Evolutionary conservation across 805 yeast species (phyloP).

Genomic region (Kregervanrija delftensis): DNA sequence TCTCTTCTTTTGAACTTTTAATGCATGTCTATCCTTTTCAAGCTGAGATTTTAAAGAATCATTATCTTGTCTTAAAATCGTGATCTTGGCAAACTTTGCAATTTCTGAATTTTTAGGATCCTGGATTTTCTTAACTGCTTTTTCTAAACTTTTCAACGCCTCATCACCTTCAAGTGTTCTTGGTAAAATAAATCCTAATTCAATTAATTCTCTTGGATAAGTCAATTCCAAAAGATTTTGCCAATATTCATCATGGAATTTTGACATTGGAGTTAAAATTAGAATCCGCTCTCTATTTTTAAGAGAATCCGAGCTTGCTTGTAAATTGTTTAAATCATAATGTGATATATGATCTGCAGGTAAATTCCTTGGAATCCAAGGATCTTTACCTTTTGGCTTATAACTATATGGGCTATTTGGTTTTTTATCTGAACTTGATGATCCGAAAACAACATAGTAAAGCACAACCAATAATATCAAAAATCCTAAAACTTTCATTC

Average conservation of each 20-base stretch:
- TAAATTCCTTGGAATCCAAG: slow-evolving; percentile 48
- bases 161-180: slow-evolving; percentile 73
- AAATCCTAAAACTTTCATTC: no score
- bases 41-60: slow-evolving; percentile 64
- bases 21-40: slow-evolving; percentile 89
- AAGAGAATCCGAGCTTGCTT: slow-evolving; percentile 64
- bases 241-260: slow-evolving; percentile 86
- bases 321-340: slow-evolving; percentile 75
- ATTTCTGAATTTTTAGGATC: slow-evolving; percentile 43
- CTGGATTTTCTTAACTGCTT: slow-evolving; percentile 69
- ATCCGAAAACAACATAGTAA: neutral
- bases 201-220: slow-evolving; percentile 80
- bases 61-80: slow-evolving; percentile 86
- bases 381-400: slow-evolving; percentile 42
- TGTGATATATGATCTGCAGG: slow-evolving; percentile 74
- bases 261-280: slow-evolving; percentile 84
- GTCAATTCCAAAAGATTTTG: slow-evolving; percentile 63
- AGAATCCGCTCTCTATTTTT: slow-evolving; percentile 76
- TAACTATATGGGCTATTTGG: slow-evolving; percentile 28
- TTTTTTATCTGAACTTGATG: slow-evolving; percentile 4
- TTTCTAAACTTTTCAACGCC: slow-evolving; percentile 66
- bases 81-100: slow-evolving; percentile 71
- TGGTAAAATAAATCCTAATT: slow-evolving; percentile 89
- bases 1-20: slow-evolving; percentile 79
- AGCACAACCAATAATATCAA: neutral